These are phyloP conservation scores for Diaporthe vaccinii DNA, from an alignment of 2,329 filamentous ascomycete species.

Conservation along the genomic window DNA sequence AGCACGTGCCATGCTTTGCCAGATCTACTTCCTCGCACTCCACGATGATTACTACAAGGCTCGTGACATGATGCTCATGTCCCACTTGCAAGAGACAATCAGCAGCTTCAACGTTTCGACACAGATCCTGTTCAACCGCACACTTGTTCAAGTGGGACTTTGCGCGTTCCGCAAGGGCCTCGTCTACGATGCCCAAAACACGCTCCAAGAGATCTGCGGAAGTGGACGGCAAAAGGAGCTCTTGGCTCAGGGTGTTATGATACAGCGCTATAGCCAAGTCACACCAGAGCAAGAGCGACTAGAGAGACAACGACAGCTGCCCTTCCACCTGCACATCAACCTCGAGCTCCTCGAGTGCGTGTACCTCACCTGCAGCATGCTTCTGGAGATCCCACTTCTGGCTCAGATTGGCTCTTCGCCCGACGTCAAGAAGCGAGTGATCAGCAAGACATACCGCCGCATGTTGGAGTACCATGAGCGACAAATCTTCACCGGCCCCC, in stretches of 20 bases:
- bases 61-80: slow-evolving; percentile 99
- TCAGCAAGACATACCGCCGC: slow-evolving; percentile 99
- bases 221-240: slow-evolving; percentile 98
- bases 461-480: slow-evolving; percentile 99
- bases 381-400: slow-evolving; percentile 96
- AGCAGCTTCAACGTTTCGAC: slow-evolving; percentile 96
- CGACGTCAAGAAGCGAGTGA: slow-evolving; percentile 96
- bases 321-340: slow-evolving; percentile 99
- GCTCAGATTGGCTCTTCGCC: slow-evolving; percentile 97
- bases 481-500: slow-evolving; percentile 98
- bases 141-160: slow-evolving; percentile 95
- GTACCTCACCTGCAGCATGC: slow-evolving; percentile 99
- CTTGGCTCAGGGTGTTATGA: slow-evolving; percentile 96
- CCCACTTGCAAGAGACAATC: slow-evolving; percentile 97
- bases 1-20: slow-evolving; percentile 96
- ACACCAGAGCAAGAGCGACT: slow-evolving; percentile 97
- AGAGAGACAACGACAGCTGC: slow-evolving; percentile 96
- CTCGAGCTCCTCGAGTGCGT: slow-evolving; percentile 97
- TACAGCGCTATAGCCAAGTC: slow-evolving; percentile 96
- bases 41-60: slow-evolving; percentile 99
- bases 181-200: slow-evolving; percentile 97
- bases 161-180: slow-evolving; percentile 98
- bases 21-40: slow-evolving; percentile 97
- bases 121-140: slow-evolving; percentile 98
- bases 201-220: slow-evolving; percentile 97